Base-by-base conservation (phyloP, 495 filamentous ascomycete genomes). In the Penicillium odoratum region DNA sequence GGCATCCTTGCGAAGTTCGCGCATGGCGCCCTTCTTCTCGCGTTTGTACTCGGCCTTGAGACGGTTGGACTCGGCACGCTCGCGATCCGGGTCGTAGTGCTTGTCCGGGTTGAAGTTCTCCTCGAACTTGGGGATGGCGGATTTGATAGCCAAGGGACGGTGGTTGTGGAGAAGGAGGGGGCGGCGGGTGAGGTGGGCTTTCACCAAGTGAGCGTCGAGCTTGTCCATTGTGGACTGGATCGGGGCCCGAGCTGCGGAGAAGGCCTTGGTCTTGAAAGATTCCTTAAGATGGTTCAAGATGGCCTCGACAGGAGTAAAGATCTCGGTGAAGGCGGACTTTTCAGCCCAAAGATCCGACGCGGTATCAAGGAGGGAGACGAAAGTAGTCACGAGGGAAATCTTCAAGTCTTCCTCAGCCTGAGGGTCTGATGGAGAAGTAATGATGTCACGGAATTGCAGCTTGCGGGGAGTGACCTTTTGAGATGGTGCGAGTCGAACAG, bases 91-190 rank as follows among this genome's bases (percentile, higher is more conserved):
- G 65, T 99, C 94, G 81, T 98, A 97, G 80, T 96, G 93, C 73
- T 90, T 92, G 78, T 90, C 83, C 11, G 92, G 94, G 70, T 93
- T 92, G 85, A 92, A 99, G 60, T 83, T 77, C 70, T 96, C 92
- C 76, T 99, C 95, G 78, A 98, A 99, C 75, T 96, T 97, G 63
- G 94, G 94, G 26, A 97, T 87, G 46, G 86, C 86, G 8, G 86
- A 85, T 65, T 92, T 91, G 74, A 99, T 96, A 13, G 95, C 85
- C 5, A 95, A 82, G 0, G 92, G 92, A 0, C 82, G 82, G 79
- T 98, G 95, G 76, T 93, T 82, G 76, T 99, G 94, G 10, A 98
- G 84, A 58, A 89, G 81, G 29, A 98, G 83, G 0, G 93, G 92
- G 13, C 88, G 85, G 53, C 92, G 91, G 46, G 76, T 60, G 42